Percentiles rank a stretch among this genome's conserved stretches.
These are phyloP conservation scores for Aureobasidium subglaciale DNA, from an alignment of 2,329 filamentous ascomycete species.

Conservation along the genomic window DNA sequence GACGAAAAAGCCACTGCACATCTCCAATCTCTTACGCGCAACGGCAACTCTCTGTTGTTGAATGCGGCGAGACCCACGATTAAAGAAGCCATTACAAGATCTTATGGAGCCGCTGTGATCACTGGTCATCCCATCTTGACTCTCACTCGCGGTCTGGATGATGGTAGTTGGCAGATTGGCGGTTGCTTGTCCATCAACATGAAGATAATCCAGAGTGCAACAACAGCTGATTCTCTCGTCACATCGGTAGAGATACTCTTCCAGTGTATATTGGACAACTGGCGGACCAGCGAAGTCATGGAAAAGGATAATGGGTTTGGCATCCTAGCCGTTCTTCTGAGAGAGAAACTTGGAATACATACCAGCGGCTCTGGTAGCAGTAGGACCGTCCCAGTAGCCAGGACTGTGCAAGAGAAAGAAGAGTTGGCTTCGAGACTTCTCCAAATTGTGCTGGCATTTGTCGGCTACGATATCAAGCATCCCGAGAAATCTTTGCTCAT, in stretches of 20 bases:
- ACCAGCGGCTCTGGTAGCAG: background rate
- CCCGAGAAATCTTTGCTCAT: slow-evolving; percentile 88
- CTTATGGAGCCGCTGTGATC: slow-evolving; percentile 74
- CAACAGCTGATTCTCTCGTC: slow-evolving; percentile 61
- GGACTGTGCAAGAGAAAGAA: slow-evolving; percentile 40
- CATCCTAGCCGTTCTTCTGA: slow-evolving; percentile 73
- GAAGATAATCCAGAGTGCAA: slow-evolving; percentile 73
- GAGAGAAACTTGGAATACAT: slow-evolving; percentile 64
- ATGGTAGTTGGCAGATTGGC: slow-evolving; percentile 87
- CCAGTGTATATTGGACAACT: slow-evolving; percentile 78
- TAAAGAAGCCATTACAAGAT: slow-evolving; percentile 76
- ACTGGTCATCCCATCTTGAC: slow-evolving; percentile 76
- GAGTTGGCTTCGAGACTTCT: slow-evolving; percentile 56
- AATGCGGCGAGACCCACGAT: slow-evolving; percentile 83
- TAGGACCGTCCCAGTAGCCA: slow-evolving; percentile 22
- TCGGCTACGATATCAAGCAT: slow-evolving; percentile 75
- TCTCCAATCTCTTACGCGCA: slow-evolving; percentile 61
- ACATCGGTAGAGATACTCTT: slow-evolving; percentile 78
- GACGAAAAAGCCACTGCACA: slow-evolving; percentile 64
- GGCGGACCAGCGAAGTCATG: slow-evolving; percentile 98
- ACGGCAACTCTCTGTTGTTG: slow-evolving; percentile 71
- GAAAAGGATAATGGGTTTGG: slow-evolving; percentile 92
- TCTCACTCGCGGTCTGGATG: slow-evolving; percentile 77
- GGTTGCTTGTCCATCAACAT: slow-evolving; percentile 81
- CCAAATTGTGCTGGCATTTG: slow-evolving; percentile 71